Base-by-base conservation (phyloP, 495 filamentous ascomycete species). In the Glonium stellatum region DNA sequence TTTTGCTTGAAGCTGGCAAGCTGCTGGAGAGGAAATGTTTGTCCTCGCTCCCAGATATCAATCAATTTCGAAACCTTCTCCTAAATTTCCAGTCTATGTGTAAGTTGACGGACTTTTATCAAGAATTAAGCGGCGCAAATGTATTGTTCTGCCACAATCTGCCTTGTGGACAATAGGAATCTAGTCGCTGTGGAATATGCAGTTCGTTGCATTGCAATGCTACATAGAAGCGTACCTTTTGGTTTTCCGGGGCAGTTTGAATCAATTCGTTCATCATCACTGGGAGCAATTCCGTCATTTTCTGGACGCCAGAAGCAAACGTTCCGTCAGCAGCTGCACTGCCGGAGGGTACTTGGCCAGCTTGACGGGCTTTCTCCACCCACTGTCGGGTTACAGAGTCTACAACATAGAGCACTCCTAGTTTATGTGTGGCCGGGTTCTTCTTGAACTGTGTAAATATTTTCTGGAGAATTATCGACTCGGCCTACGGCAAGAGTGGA, bases 361-460 rank as follows among this genome's bases (percentile, higher is more conserved):
- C 81, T 65, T 84, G 84, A 74, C 89, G 91, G 63, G 93, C 95
- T 73, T 88, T 87, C 73, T 98, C 92, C 82, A 96, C 83, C 91
- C 95, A 98, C 77, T 92, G 90, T 76, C 93, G 88, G 73, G 90
- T 91, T 85, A 98, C 91, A 81, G 92, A 96, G 82, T 98, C 95
- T 95, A 98, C 89, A 78, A 97, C 91, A 86, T 98, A 98, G 78
- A 98, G 86, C 70, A 97, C 91, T 75, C 93, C 93, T 78, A 98
- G 80, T 78, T 98, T 98, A 82, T 97, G 92, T 71, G 91, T 92
- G 68, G 83, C 83, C 49, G 91, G 92, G 63, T 91, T 85, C 77
- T 91, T 96, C 75, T 95, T 96, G 86, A 97, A 95, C 69, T 96
- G 91, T 39, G 89, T 92, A 78, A 87, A 96, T 69, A 98, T 85